Conservation (phyloP, 2,329 filamentous ascomycete genomes). For the Camptophora hylomeconis region DNA sequence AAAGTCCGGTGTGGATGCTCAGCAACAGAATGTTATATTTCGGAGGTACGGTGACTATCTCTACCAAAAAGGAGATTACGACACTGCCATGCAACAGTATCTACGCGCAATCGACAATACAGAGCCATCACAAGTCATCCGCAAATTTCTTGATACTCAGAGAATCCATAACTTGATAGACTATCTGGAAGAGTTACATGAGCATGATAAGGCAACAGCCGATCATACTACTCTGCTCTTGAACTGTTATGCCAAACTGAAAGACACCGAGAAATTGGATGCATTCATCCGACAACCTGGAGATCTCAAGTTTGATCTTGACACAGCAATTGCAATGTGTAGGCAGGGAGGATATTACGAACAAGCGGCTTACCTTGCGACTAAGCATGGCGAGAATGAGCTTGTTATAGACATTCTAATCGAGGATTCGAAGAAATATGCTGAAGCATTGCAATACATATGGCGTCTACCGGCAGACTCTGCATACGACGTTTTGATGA, state of each 20-base stretch:
- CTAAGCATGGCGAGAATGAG: conserved; percentile 86
- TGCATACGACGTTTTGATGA: conserved; percentile 83
- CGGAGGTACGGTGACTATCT: conserved; percentile 87
- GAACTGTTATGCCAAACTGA: conserved; percentile 96
- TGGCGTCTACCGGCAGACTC: conserved; percentile 70
- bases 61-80: conserved; percentile 90
- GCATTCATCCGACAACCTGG: conserved; percentile 92
- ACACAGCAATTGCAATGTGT: conserved; percentile 96
- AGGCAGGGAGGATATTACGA: conserved; percentile 93
- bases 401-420: conserved; percentile 91
- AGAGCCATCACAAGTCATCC: conserved; percentile 88
- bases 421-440: conserved; percentile 84
- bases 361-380: conserved; percentile 88
- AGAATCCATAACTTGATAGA: conserved; percentile 94
- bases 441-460: conserved; percentile 80
- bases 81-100: conserved; percentile 98
- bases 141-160: conserved; percentile 95
- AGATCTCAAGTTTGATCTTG: conserved; percentile 89
- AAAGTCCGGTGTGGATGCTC: conserved; percentile 65
- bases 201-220: conserved; percentile 81
- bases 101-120: conserved; percentile 91
- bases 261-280: conserved; percentile 92
- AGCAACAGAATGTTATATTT: conserved; percentile 84
- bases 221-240: conserved; percentile 90
- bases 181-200: conserved; percentile 90